Evolutionary conservation across 345 rosid genomes (phyloP), one percentile per base, ranked within the genome.

Genomic region (Abelmoschus esculentus): DNA sequence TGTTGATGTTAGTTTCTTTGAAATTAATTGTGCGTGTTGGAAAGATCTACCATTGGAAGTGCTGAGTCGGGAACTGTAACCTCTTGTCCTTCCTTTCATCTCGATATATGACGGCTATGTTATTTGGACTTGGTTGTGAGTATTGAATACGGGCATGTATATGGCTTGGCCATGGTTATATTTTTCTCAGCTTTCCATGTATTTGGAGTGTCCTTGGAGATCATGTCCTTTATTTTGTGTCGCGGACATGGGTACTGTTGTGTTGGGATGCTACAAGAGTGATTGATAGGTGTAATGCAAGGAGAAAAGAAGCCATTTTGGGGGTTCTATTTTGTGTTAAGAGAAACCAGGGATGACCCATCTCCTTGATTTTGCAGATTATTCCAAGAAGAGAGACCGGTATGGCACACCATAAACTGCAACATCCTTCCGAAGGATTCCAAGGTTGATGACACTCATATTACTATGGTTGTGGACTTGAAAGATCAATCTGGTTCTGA

Each of bases 381-480:
- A 76, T 95, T 91, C 81, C 97, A 89, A 83, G 89, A 89, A 83
- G 96, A 90, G 87, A 91, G 85, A 83, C 92, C 93, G 1, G 89
- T 88, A 46, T 88, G 92, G 85, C 93, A 88, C 79, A 86, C 90
- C 34, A 91, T 95, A 62, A 79, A 91, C 79, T 95, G 98, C 73
- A 91, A 87, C 72, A 75, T 57, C 49, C 84, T 90, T 77, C 83
- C 85, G 76, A 82, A 47, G 70, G 69, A 66, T 49, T 64, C 72
- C 19, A 82, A 81, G 76, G 83, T 40, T 11, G 80, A 75, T 62
- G 79, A 80, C 40, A 82, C 73, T 11, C 74, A 3, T 74, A 83
- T 85, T 3, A 64, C 78, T 55, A 83, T 83, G 86, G 78, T 82
- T 10, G 72, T 84, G 0, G 86, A 80, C 32, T 62, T 60, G 19